Percentiles rank a stretch among this genome's conserved stretches.
These are phyloP conservation scores for Breviolum minutum DNA, from an alignment of 73 alveolate genomes.

Conservation along the genomic window DNA sequence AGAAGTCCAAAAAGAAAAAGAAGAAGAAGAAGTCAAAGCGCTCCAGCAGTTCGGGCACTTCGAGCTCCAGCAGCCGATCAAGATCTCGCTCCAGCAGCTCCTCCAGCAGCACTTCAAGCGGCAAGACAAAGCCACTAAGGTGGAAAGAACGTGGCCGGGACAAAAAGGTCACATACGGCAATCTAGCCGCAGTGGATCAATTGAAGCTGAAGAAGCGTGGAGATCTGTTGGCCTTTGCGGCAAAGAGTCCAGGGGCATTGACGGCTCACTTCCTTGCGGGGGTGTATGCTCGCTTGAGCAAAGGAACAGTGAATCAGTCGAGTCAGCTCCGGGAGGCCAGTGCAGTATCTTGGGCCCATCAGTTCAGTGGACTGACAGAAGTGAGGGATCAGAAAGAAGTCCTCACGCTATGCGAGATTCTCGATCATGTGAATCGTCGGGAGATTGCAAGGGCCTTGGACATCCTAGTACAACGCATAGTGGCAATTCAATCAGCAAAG, in stretches of 20 bases:
- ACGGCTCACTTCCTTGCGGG: slow-evolving; percentile 48
- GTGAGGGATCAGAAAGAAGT: slow-evolving; percentile 30
- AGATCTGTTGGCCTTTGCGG: slow-evolving; percentile 41
- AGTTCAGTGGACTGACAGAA: slow-evolving; percentile 33
- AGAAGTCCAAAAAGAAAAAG: background rate
- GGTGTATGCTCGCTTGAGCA: background rate
- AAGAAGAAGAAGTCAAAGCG: slow-evolving; percentile 23
- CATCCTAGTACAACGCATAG: background rate
- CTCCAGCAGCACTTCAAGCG: slow-evolving; percentile 33
- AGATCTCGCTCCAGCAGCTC: background rate
- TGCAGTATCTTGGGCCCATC: slow-evolving; percentile 1
- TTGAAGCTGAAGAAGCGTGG: background rate
- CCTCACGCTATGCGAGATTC: background rate
- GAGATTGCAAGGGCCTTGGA: slow-evolving; percentile 44
- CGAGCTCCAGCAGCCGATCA: background rate
- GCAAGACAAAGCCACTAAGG: background rate
- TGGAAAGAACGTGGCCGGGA: slow-evolving; percentile 21
- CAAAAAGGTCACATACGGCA: background rate
- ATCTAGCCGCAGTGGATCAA: background rate
- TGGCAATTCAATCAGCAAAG: slow-evolving; percentile 51
- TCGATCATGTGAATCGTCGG: background rate
- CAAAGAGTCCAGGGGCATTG: slow-evolving; percentile 29
- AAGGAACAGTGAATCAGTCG: background rate
- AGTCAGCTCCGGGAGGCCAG: slow-evolving; percentile 31
- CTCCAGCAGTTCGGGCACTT: background rate